phyloP scores from a whole-genome alignment of 2,329 filamentous ascomycete species.

The Metarhizium rileyi region DNA sequence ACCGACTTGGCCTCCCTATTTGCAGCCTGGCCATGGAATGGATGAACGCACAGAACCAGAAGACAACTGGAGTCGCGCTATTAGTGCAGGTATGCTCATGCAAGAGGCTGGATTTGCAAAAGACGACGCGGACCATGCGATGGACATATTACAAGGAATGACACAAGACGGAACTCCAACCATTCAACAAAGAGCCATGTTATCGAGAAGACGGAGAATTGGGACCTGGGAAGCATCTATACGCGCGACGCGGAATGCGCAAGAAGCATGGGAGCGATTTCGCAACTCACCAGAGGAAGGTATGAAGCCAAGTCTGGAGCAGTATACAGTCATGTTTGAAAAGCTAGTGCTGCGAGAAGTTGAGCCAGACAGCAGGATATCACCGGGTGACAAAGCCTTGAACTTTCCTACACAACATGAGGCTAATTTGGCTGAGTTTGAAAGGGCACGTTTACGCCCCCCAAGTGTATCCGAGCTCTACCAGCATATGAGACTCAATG shows the following conservation, averaged over 20 bases:
- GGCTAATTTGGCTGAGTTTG: slow-evolving; percentile 52
- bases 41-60: slow-evolving; percentile 43
- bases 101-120: slow-evolving; percentile 46
- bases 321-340: slow-evolving; percentile 52
- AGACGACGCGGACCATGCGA: slow-evolving; percentile 33
- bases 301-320: slow-evolving; percentile 26
- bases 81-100: slow-evolving; percentile 43
- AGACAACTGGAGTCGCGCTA: slow-evolving; percentile 44
- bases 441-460: slow-evolving; percentile 50
- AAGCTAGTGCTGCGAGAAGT: slow-evolving; percentile 36
- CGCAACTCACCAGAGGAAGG: slow-evolving; percentile 25
- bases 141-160: slow-evolving; percentile 45
- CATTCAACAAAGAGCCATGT: slow-evolving; percentile 35
- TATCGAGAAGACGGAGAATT: slow-evolving; percentile 12
- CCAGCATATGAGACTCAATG: slow-evolving; percentile 41
- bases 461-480: slow-evolving; percentile 52
- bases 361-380: slow-evolving; percentile 16
- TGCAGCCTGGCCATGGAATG: slow-evolving; percentile 46
- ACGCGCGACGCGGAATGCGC: slow-evolving; percentile 47
- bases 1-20: slow-evolving; percentile 51
- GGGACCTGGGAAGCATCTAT: slow-evolving; percentile 45
- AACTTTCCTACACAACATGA: slow-evolving; percentile 27
- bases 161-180: slow-evolving; percentile 42
- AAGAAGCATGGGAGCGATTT: slow-evolving; percentile 50
- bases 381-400: slow-evolving; percentile 53